Conservation (phyloP, 78 protist genomes). For the Cavenderia fasciculata region DNA sequence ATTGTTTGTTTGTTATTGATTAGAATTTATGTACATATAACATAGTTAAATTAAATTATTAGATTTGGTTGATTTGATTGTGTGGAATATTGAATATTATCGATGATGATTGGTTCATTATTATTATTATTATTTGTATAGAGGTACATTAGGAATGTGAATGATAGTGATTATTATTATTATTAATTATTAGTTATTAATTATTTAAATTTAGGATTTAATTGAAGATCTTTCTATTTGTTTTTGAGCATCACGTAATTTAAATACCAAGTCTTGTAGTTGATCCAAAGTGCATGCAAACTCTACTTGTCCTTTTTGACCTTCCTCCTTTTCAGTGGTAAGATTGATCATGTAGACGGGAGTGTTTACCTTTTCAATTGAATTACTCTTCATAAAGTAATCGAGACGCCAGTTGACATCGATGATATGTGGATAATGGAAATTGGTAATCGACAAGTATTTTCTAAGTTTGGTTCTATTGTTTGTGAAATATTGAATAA, state of each 20-base stretch:
- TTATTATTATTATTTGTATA: no score
- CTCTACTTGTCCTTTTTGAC: constrained; percentile 42
- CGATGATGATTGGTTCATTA: no score
- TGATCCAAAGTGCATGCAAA: constrained; percentile 74
- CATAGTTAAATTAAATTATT: no score
- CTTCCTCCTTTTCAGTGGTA: constrained; percentile 64
- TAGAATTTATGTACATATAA: no score
- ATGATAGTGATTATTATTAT: no score
- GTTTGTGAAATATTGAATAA: constrained; percentile 33
- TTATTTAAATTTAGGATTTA: constrained; percentile 66
- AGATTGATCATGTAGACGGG: constrained; percentile 57
- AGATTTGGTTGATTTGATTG: no score
- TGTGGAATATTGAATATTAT: no score
- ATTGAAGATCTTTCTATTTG: constrained; percentile 78
- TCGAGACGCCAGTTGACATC: constrained; percentile 78
- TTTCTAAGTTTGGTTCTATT: constrained; percentile 69
- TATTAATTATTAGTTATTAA: no score
- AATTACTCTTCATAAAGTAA: constrained; percentile 58
- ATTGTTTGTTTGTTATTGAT: no score
- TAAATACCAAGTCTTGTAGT: constrained; percentile 67
- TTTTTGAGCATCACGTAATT: constrained; percentile 75
- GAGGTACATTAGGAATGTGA: no score
- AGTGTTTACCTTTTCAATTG: constrained; percentile 49
- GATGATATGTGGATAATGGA: constrained; percentile 70
- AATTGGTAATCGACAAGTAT: constrained; percentile 48